Percentiles rank a stretch among this genome's conserved stretches.
Evolutionary conservation across 164 flowering plant genomes (phyloP).

Genomic region (Magnolia sinica): DNA sequence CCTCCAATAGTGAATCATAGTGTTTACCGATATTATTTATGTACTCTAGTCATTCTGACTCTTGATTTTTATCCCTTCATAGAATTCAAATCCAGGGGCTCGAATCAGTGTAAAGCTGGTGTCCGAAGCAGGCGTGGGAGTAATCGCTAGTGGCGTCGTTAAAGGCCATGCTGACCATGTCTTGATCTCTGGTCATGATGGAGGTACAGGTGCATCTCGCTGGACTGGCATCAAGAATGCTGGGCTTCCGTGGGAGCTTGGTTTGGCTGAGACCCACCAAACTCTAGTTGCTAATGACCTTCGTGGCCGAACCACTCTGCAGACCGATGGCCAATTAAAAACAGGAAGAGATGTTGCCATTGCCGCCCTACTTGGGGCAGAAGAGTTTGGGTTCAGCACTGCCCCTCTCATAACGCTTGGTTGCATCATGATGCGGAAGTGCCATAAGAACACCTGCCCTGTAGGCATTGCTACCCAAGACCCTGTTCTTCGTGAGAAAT

Average conservation of each 20-base stretch:
- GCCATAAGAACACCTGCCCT: constrained; percentile 99
- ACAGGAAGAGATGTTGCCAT: constrained; percentile 97
- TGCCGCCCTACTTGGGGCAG: constrained; percentile 98
- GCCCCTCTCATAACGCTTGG: constrained; percentile 99
- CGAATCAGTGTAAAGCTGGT: constrained; percentile 95
- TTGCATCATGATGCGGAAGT: constrained; percentile 99
- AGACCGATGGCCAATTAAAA: constrained; percentile 96
- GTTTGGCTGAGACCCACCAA: constrained; percentile 98
- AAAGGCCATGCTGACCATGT: constrained; percentile 99
- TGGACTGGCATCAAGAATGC: constrained; percentile 99
- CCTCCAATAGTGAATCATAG: not conserved
- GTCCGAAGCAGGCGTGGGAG: constrained; percentile 99
- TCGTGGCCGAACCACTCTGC: constrained; percentile 88
- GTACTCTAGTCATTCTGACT: not conserved
- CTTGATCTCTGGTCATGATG: constrained; percentile 96
- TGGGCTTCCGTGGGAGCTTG: constrained; percentile 99
- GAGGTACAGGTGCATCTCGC: constrained; percentile 98
- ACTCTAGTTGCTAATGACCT: constrained; percentile 97
- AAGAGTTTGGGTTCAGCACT: constrained; percentile 99
- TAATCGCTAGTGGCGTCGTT: constrained; percentile 97
- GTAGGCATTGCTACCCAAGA: constrained; percentile 99
- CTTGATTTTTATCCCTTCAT: constrained; percentile 4
- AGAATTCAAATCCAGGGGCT: constrained; percentile 94
- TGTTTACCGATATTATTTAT: not conserved
- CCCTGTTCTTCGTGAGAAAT: constrained; percentile 93